These are phyloP conservation scores for Fusarium continuum DNA, from an alignment of 2,329 filamentous ascomycete species.

Conservation along the genomic window DNA sequence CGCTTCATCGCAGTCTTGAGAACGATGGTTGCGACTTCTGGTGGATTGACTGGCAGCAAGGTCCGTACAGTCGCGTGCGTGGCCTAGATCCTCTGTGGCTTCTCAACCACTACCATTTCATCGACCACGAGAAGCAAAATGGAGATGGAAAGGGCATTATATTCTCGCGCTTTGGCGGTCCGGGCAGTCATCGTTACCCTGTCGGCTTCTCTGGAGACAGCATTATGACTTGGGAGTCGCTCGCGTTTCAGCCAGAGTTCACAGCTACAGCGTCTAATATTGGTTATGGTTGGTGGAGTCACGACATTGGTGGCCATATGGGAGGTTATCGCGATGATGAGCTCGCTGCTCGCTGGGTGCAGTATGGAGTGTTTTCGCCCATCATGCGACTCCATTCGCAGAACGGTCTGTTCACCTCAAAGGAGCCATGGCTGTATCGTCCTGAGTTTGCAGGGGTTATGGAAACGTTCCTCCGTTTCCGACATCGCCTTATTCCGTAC, in stretches of 20 bases:
- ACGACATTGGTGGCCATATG: conserved; percentile 73
- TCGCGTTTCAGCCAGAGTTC: conserved; percentile 72
- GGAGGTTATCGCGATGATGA: conserved; percentile 66
- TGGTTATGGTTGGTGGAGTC: conserved; percentile 74
- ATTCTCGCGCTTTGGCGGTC: conserved; percentile 69
- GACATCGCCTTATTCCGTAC: conserved; percentile 69
- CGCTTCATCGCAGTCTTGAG: conserved; percentile 65
- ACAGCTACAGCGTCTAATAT: conserved; percentile 73
- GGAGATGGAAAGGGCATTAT: conserved; percentile 55
- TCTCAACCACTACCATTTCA: conserved; percentile 71
- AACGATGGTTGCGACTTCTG: conserved; percentile 68
- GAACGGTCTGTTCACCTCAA: conserved; percentile 65
- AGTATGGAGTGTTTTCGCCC: conserved; percentile 69
- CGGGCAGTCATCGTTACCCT: conserved; percentile 70
- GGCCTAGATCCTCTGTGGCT: conserved; percentile 72
- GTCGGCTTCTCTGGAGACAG: conserved; percentile 72
- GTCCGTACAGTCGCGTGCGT: conserved; percentile 59
- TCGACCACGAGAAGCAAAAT: conserved; percentile 56
- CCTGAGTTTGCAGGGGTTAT: conserved; percentile 57
- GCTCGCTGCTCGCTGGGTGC: conserved; percentile 67
- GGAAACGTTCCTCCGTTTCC: conserved; percentile 59
- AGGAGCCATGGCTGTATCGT: conserved; percentile 69
- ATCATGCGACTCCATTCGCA: conserved; percentile 69
- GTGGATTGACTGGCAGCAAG: conserved; percentile 77
- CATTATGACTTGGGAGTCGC: conserved; percentile 66